A percentile compares a stretch with the other conserved stretches of the same genome.
These are phyloP conservation scores for Phytophthora pseudosyringae DNA, from an alignment of 352 stramenopile genomes.

Conservation along the genomic window DNA sequence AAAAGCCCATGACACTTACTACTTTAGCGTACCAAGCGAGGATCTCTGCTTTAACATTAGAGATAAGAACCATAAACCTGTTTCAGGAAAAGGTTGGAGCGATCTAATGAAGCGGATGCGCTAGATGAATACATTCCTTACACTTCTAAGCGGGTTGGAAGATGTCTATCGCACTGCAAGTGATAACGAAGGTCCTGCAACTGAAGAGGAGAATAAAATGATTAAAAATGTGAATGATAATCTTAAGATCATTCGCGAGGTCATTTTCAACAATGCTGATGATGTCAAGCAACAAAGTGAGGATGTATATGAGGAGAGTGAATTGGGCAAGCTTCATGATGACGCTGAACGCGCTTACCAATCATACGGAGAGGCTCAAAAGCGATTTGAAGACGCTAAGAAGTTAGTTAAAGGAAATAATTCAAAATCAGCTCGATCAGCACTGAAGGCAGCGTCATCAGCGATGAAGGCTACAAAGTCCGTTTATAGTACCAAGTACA, in stretches of 20 bases:
- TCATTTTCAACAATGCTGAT: neutral
- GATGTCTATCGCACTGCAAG: constrained; percentile 3
- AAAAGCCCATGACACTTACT: constrained; percentile 16
- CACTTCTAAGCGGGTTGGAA: constrained; percentile 2
- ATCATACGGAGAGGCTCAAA: constrained; percentile 15
- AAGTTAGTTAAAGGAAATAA: neutral
- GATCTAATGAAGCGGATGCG: constrained; percentile 7
- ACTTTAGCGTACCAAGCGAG: constrained; percentile 14
- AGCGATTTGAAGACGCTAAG: constrained; percentile 9
- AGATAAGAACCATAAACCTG: constrained; percentile 12
- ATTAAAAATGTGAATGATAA: constrained; percentile 11
- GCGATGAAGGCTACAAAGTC: neutral
- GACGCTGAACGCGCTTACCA: constrained; percentile 12
- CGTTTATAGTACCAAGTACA: neutral
- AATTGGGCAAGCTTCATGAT: constrained; percentile 20
- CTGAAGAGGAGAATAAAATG: constrained; percentile 3
- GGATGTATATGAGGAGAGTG: neutral
- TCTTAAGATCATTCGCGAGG: constrained; percentile 8
- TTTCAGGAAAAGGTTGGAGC: constrained; percentile 16
- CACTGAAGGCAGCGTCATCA: constrained; percentile 7
- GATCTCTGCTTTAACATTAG: constrained; percentile 17
- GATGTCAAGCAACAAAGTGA: neutral
- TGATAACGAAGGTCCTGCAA: no score
- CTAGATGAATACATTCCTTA: constrained; percentile 20
- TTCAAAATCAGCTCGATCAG: neutral